Conservation (phyloP, 2,329 filamentous ascomycete species). For the Aspergillus brunneoviolaceus region DNA sequence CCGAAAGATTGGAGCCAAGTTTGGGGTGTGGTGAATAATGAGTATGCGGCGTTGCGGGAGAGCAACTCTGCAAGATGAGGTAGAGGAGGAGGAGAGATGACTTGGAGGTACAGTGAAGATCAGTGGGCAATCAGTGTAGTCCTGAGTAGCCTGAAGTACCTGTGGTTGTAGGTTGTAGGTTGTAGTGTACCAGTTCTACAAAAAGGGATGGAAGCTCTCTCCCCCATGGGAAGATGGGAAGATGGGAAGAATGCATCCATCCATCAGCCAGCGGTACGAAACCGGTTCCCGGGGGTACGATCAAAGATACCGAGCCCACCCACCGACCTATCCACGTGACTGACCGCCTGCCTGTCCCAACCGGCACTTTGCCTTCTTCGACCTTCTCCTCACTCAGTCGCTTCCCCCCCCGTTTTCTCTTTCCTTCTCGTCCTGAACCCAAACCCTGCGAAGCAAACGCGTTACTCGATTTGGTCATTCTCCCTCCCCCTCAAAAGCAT, state of each 20-base stretch:
- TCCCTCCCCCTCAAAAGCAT: slow-evolving; percentile 40
- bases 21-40: neutral
- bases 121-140: too few species aligned
- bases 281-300: too few species aligned
- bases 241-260: too few species aligned
- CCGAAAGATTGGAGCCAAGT: slow-evolving; percentile 8
- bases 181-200: too few species aligned
- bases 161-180: too few species aligned
- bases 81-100: too few species aligned
- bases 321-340: slow-evolving; percentile 26
- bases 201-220: too few species aligned
- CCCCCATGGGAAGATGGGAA: too few species aligned
- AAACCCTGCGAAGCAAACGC: slow-evolving; percentile 47
- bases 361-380: slow-evolving; percentile 38
- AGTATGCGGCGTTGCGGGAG: neutral
- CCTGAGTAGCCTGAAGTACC: too few species aligned
- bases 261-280: too few species aligned
- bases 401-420: slow-evolving; percentile 24
- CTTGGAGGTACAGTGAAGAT: too few species aligned
- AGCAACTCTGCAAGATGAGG: too few species aligned
- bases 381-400: slow-evolving; percentile 20
- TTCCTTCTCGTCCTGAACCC: slow-evolving; percentile 38
- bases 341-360: slow-evolving; percentile 29
- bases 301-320: neutral
- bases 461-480: slow-evolving; percentile 50